Evolutionary conservation across 768 basidiomycete genomes (phyloP).

Genomic region (Hortiboletus flavorubellus): DNA sequence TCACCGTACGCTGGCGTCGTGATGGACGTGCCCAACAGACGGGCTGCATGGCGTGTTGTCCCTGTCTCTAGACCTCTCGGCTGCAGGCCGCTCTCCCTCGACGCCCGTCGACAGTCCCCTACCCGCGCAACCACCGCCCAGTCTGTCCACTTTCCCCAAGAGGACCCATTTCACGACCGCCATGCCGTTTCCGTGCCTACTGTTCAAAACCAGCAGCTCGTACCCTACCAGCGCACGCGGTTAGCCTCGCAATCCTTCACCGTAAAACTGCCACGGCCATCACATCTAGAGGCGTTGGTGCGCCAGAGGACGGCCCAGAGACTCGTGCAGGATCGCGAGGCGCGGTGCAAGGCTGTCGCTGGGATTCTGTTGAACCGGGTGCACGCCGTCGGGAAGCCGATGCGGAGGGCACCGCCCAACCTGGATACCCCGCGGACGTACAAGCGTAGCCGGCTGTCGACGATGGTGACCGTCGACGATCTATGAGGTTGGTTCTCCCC

Average conservation of each 20-base stretch:
- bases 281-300: constrained; percentile 23
- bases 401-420: constrained; percentile 39
- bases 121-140: constrained; percentile 15
- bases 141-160: constrained; percentile 19
- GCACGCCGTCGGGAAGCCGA: constrained; percentile 49
- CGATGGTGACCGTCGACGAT: constrained; percentile 46
- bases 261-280: constrained; percentile 24
- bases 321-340: constrained; percentile 36
- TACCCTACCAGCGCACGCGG: constrained; percentile 26
- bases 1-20: constrained; percentile 28
- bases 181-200: constrained; percentile 13
- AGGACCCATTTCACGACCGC: constrained; percentile 28
- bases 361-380: constrained; percentile 55
- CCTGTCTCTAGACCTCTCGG: constrained; percentile 19
- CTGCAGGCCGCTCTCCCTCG: constrained; percentile 28
- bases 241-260: constrained; percentile 27
- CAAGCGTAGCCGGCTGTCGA: constrained; percentile 51
- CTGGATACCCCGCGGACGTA: constrained; percentile 38
- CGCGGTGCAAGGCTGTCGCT: constrained; percentile 51
- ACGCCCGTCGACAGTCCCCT: constrained; percentile 12
- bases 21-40: constrained; percentile 22
- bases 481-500: constrained; percentile 16
- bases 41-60: constrained; percentile 27
- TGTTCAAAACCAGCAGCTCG: constrained; percentile 8
- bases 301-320: constrained; percentile 32